Evolutionary conservation across 768 basidiomycete species (phyloP).

Genomic region (Coprinopsis strossmayeri): DNA sequence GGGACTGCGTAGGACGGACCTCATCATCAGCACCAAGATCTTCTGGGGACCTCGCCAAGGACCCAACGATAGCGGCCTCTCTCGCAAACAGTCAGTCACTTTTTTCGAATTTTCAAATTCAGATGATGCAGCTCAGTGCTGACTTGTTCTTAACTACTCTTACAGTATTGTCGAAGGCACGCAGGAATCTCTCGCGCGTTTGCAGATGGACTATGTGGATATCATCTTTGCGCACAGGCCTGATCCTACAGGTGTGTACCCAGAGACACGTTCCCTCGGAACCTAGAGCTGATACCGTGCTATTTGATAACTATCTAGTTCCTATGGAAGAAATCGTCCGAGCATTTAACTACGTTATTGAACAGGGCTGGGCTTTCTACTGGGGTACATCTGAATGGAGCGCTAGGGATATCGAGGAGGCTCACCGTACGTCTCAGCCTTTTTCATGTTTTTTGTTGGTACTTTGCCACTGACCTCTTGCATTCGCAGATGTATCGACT

Average conservation of each 20-base stretch:
- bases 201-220: conserved; percentile 72
- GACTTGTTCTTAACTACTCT: no score
- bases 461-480: background rate
- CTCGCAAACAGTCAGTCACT: conserved; percentile 37
- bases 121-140: no score
- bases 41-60: conserved; percentile 62
- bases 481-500: conserved; percentile 50
- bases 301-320: conserved; percentile 22
- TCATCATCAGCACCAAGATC: conserved; percentile 73
- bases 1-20: conserved; percentile 54
- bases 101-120: no score
- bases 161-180: conserved; percentile 62
- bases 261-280: background rate
- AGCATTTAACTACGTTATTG: conserved; percentile 74
- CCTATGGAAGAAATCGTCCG: conserved; percentile 77
- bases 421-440: conserved; percentile 37
- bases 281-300: background rate
- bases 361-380: conserved; percentile 66
- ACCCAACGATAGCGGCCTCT: conserved; percentile 53
- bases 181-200: conserved; percentile 56
- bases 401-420: conserved; percentile 62
- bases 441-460: background rate
- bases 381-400: conserved; percentile 82
- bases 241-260: conserved; percentile 35
- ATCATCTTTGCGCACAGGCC: conserved; percentile 66